Conservation (phyloP, 2,329 filamentous ascomycete species). For the Biscogniauxia marginata region DNA sequence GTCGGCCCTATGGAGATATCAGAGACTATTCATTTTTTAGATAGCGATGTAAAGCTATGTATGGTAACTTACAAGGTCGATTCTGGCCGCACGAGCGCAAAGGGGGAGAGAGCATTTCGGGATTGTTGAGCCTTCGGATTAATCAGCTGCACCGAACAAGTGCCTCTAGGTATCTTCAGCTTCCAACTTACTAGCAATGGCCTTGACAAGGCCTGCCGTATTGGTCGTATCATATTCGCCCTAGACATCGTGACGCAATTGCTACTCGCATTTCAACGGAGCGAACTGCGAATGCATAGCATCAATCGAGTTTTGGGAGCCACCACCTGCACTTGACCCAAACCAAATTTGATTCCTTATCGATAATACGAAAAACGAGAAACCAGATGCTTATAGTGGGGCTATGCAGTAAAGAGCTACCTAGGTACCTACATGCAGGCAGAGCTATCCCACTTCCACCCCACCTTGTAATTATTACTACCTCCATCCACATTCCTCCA, state of each 20-base stretch:
- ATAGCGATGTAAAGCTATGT: neutral
- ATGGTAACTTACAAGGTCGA: slow-evolving; percentile 25
- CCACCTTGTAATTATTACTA: slow-evolving; percentile 9
- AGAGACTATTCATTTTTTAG: neutral
- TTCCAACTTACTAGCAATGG: slow-evolving; percentile 26
- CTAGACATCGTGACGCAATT: slow-evolving; percentile 29
- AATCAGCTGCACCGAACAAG: slow-evolving; percentile 14
- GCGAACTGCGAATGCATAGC: slow-evolving; percentile 18
- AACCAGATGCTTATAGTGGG: neutral
- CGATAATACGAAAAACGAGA: slow-evolving; percentile 18
- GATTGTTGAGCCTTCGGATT: slow-evolving; percentile 23
- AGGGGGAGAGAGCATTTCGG: slow-evolving; percentile 24
- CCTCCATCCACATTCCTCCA: neutral
- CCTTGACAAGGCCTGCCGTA: slow-evolving; percentile 29
- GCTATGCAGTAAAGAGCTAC: slow-evolving; percentile 11
- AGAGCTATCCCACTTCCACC: slow-evolving; percentile 8
- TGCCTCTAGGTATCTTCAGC: neutral
- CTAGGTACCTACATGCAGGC: slow-evolving; percentile 1
- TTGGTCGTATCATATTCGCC: slow-evolving; percentile 28
- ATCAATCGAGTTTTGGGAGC: slow-evolving; percentile 14
- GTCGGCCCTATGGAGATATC: too few species aligned
- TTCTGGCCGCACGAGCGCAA: slow-evolving; percentile 25
- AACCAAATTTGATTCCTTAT: slow-evolving; percentile 27
- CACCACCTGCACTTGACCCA: slow-evolving; percentile 2
- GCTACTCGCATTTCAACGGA: slow-evolving; percentile 17